Evolutionary conservation across 352 stramenopile species (phyloP), one percentile per base, ranked within the genome.

Genomic region (Pythium dissimile): DNA sequence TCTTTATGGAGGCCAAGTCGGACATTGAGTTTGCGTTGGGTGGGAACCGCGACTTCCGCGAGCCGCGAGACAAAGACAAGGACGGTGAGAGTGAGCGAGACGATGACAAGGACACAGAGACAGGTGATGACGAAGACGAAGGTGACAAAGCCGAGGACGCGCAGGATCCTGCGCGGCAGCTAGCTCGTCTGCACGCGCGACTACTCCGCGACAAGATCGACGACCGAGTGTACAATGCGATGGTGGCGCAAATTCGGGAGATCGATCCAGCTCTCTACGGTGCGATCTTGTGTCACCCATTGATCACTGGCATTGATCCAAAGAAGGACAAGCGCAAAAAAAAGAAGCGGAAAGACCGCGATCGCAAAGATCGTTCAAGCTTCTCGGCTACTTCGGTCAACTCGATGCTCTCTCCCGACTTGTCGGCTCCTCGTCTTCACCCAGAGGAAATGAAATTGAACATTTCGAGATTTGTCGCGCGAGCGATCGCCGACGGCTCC

Each of bases 1-100:
- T 95, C 64, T 95, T 95, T 52, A 93, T 95, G 84, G 86, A 95
- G 54, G 82, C 84, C 52, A 95, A 94, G 56, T 93, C 84, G 21
- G 86, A 95, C 52, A 95, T 95, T 53, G 85, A 95, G 54, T 95
- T 95, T 70, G 83, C 83, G 11, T 61, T 93, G 9, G 84, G 85
- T 31, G 77, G 82, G 18, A 79, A 73, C 2, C 71, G 80, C 7
- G 81, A 90, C 26, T 85, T 85, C 46, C 77, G 81, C 20, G 84
- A 92, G 35, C 43, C 64, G 10, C 88, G 86, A 32, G 80, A 90
- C 31, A 84, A 84, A 24, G 79, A 88, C 26, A 84, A 80, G 42
- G 85, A 91, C 31, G 61, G 62, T 3, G 79, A 91, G 31, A 77
- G 61, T 16, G 77, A 92, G 42, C 62, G 68, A 12, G 84, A 92